Conservation (phyloP, 352 stramenopile species). For the Phytophthora litchii region DNA sequence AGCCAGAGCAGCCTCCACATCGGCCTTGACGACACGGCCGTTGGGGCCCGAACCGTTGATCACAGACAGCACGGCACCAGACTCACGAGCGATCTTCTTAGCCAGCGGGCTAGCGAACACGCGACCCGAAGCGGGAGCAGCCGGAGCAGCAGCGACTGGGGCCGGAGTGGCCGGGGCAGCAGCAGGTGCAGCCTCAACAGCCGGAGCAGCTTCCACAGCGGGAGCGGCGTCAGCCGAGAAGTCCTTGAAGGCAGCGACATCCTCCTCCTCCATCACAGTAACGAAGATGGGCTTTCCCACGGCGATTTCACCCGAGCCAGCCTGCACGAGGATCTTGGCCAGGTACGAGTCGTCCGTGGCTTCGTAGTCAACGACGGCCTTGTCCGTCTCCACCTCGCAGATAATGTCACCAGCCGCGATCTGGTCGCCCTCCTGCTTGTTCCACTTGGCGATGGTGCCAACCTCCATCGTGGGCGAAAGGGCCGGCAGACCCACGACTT, state of each 20-base stretch:
- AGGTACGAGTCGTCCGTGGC: conserved; percentile 95
- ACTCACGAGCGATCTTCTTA: conserved; percentile 88
- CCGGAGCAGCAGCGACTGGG: conserved; percentile 15
- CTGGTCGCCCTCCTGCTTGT: conserved; percentile 90
- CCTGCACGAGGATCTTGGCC: conserved; percentile 94
- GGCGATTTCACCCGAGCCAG: conserved; percentile 87
- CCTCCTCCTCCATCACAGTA: conserved; percentile 57
- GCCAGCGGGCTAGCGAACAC: conserved; percentile 95
- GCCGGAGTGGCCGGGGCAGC: conserved; percentile 25
- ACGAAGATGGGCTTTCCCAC: conserved; percentile 79
- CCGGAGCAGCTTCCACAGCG: conserved; percentile 35
- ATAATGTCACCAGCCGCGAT: conserved; percentile 94
- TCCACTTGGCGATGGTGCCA: conserved; percentile 95
- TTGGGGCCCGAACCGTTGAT: conserved; percentile 85
- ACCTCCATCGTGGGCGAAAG: conserved; percentile 94
- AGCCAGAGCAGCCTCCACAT: conserved; percentile 93
- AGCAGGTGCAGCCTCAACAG: conserved; percentile 31
- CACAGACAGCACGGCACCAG: conserved; percentile 65
- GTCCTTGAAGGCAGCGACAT: conserved; percentile 61
- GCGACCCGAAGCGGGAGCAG: conserved; percentile 56
- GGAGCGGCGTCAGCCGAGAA: conserved; percentile 54
- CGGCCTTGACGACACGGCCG: conserved; percentile 93
- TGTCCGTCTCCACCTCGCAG: conserved; percentile 98
- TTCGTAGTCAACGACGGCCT: conserved; percentile 98
- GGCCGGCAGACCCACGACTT: conserved; percentile 76